Conservation (phyloP, 108 stramenopile species). For the Mediolabrus comicus region DNA sequence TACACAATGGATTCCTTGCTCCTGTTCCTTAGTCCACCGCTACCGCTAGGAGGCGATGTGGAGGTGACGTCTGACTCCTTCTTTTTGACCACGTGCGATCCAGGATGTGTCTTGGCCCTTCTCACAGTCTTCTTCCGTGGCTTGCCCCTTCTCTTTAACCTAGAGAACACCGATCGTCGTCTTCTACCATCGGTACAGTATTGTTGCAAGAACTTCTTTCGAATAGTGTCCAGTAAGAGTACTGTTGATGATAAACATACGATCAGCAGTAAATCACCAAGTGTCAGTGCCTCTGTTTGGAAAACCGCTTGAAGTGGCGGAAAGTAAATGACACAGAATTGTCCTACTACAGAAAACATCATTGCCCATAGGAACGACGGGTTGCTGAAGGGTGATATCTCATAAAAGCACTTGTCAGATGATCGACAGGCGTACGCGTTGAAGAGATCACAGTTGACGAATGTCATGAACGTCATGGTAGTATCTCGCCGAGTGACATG, state of each 20-base stretch:
- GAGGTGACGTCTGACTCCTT: background rate
- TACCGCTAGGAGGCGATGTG: background rate
- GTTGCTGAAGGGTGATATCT: slow-evolving; percentile 80
- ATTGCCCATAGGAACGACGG: slow-evolving; percentile 89
- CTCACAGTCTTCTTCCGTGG: background rate
- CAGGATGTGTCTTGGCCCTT: background rate
- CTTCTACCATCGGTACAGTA: slow-evolving; percentile 63
- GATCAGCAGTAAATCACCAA: slow-evolving; percentile 76
- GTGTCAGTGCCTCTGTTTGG: slow-evolving; percentile 90
- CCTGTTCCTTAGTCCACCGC: background rate
- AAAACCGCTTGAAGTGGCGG: slow-evolving; percentile 91
- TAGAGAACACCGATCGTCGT: slow-evolving; percentile 18
- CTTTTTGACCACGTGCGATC: slow-evolving; percentile 1
- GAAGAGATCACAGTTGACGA: slow-evolving; percentile 95
- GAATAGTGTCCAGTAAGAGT: slow-evolving; percentile 80
- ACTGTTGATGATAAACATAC: slow-evolving; percentile 78
- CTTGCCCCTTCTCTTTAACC: slow-evolving; percentile 4
- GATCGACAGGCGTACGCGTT: slow-evolving; percentile 95
- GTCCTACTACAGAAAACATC: slow-evolving; percentile 81
- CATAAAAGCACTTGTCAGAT: slow-evolving; percentile 74
- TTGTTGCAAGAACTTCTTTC: slow-evolving; percentile 84
- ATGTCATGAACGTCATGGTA: slow-evolving; percentile 98
- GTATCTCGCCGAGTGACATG: slow-evolving; percentile 87
- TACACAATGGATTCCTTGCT: background rate
- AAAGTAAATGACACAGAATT: slow-evolving; percentile 90